A percentile compares a stretch with the other conserved stretches of the same genome.
phyloP scores from a whole-genome alignment of 2,329 filamentous ascomycete species.

The Colletotrichum lupini region DNA sequence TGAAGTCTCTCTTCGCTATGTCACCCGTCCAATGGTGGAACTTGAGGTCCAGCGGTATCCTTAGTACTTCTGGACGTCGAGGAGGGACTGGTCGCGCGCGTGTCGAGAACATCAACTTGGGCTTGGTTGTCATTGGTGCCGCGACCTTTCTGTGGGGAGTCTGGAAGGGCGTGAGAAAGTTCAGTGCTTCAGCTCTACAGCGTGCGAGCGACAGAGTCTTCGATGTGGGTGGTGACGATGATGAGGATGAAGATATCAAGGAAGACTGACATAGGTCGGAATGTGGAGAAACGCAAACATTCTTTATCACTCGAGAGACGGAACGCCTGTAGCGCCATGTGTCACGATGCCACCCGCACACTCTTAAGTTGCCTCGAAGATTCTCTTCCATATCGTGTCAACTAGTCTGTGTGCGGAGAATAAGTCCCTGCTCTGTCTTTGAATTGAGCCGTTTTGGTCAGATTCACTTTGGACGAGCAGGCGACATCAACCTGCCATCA shows the following conservation, averaged over 20 bases:
- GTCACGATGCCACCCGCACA: slow-evolving; percentile 69
- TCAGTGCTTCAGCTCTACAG: slow-evolving; percentile 79
- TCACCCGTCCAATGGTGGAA: slow-evolving; percentile 84
- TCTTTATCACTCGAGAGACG: slow-evolving; percentile 26
- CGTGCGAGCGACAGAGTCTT: slow-evolving; percentile 82
- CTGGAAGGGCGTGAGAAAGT: slow-evolving; percentile 82
- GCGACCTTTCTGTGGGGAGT: slow-evolving; percentile 84
- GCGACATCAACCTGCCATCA: slow-evolving; percentile 32
- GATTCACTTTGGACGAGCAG: slow-evolving; percentile 39
- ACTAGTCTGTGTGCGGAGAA: slow-evolving; percentile 98
- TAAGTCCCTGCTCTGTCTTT: slow-evolving; percentile 57
- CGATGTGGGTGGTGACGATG: slow-evolving; percentile 76
- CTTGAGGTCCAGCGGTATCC: slow-evolving; percentile 70
- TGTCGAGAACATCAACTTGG: slow-evolving; percentile 81
- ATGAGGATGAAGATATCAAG: slow-evolving; percentile 63
- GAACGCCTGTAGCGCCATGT: slow-evolving; percentile 25
- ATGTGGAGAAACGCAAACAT: slow-evolving; percentile 21
- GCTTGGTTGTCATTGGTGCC: slow-evolving; percentile 83
- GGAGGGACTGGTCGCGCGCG: slow-evolving; percentile 79
- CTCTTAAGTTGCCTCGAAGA: slow-evolving; percentile 95
- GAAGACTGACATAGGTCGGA: slow-evolving; percentile 32
- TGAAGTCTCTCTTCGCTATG: slow-evolving; percentile 81
- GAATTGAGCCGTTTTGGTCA: slow-evolving; percentile 64
- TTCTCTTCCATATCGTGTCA: slow-evolving; percentile 84
- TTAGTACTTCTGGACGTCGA: slow-evolving; percentile 63